These are phyloP conservation scores for Aspergillus aculeatus DNA, from an alignment of 2,329 filamentous ascomycete genomes.

Conservation along the genomic window DNA sequence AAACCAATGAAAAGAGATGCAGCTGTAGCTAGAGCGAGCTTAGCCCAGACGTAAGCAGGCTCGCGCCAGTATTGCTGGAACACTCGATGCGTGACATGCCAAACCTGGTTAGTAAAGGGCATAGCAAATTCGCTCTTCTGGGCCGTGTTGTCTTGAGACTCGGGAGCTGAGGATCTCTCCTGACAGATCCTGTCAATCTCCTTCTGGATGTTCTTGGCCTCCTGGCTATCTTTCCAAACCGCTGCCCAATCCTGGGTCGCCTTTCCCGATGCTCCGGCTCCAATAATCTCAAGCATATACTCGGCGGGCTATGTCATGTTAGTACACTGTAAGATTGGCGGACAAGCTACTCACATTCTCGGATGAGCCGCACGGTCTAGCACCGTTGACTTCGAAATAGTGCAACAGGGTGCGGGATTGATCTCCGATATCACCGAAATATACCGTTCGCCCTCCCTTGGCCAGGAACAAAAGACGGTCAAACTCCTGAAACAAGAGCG, in stretches of 20 bases:
- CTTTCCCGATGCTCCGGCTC: slow-evolving; percentile 65
- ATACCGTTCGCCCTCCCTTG: slow-evolving; percentile 63
- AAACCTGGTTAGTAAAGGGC: slow-evolving; percentile 65
- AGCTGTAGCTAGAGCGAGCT: slow-evolving; percentile 65
- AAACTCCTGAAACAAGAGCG: slow-evolving; percentile 84
- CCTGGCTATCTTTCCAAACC: slow-evolving; percentile 59
- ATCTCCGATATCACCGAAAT: slow-evolving; percentile 64
- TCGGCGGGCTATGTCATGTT: slow-evolving; percentile 57
- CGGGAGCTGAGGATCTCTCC: slow-evolving; percentile 39
- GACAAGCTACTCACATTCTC: slow-evolving; percentile 52
- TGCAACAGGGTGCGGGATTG: slow-evolving; percentile 56
- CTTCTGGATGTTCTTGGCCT: slow-evolving; percentile 55
- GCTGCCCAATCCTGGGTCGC: slow-evolving; percentile 64
- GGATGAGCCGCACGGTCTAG: slow-evolving; percentile 55
- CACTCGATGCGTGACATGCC: slow-evolving; percentile 67
- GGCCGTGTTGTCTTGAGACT: slow-evolving; percentile 48
- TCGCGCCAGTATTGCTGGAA: slow-evolving; percentile 90
- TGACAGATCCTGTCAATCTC: slow-evolving; percentile 60
- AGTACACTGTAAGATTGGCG: slow-evolving; percentile 8
- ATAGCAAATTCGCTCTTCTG: slow-evolving; percentile 72
- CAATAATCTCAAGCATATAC: slow-evolving; percentile 62
- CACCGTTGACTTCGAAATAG: slow-evolving; percentile 65
- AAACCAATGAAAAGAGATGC: slow-evolving; percentile 75
- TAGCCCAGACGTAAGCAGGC: slow-evolving; percentile 82
- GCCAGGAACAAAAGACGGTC: slow-evolving; percentile 62